Evolutionary conservation across 2,329 filamentous ascomycete genomes (phyloP).

Genomic region (Dryadomyces quercus-mongolicae): DNA sequence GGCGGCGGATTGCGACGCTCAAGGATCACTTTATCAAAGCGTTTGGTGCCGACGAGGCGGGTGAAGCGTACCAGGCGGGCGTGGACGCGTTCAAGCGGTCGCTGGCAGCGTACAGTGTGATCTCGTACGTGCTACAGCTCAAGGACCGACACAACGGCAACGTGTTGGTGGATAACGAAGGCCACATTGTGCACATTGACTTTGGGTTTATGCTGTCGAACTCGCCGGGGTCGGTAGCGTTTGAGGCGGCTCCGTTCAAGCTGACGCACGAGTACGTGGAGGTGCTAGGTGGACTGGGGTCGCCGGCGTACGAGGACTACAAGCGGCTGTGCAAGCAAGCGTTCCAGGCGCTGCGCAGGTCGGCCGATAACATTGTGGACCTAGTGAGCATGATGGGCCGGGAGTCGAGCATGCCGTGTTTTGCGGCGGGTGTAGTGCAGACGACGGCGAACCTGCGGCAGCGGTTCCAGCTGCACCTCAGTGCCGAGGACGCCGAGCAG

Average conservation of each 20-base stretch:
- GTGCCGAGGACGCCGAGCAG: slow-evolving; percentile 66
- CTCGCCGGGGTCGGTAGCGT: slow-evolving; percentile 71
- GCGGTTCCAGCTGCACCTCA: slow-evolving; percentile 71
- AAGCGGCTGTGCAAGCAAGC: slow-evolving; percentile 72
- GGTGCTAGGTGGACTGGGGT: slow-evolving; percentile 61
- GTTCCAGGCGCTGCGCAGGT: slow-evolving; percentile 68
- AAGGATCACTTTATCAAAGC: slow-evolving; percentile 73
- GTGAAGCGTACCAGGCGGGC: slow-evolving; percentile 56
- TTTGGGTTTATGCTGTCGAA: slow-evolving; percentile 88
- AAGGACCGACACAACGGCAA: slow-evolving; percentile 84
- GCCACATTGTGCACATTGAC: slow-evolving; percentile 80
- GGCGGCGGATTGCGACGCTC: slow-evolving; percentile 65
- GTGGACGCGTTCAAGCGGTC: slow-evolving; percentile 70
- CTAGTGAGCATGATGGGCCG: slow-evolving; percentile 75
- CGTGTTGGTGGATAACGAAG: slow-evolving; percentile 73
- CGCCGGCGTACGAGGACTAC: slow-evolving; percentile 60
- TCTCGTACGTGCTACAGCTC: slow-evolving; percentile 71
- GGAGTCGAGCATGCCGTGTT: slow-evolving; percentile 77
- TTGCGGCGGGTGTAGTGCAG: slow-evolving; percentile 58
- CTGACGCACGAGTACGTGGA: slow-evolving; percentile 74
- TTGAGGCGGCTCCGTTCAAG: slow-evolving; percentile 80
- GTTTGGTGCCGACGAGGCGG: slow-evolving; percentile 58
- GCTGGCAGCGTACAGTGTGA: slow-evolving; percentile 76
- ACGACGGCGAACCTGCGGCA: slow-evolving; percentile 59
- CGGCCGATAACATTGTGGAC: slow-evolving; percentile 70